A percentile compares a stretch with the other conserved stretches of the same genome.
Conservation (phyloP, 176 grass and related monocot genomes). For the Puccinellia tenuiflora region DNA sequence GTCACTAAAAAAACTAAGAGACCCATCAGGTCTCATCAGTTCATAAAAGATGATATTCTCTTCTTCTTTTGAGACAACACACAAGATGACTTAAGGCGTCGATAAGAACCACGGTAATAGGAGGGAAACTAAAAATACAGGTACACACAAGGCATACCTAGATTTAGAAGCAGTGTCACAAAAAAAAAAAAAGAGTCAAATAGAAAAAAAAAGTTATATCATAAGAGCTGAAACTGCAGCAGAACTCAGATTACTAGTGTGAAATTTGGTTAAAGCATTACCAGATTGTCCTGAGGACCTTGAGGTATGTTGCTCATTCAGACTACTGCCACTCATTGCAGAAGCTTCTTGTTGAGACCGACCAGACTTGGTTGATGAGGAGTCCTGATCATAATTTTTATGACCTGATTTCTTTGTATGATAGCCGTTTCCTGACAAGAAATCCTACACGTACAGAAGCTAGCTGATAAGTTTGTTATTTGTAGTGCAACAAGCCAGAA, state of each 20-base stretch:
- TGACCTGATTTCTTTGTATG: constrained; percentile 42
- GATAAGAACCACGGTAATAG: neutral
- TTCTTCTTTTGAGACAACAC: neutral
- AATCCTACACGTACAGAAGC: constrained; percentile 28
- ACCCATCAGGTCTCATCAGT: neutral
- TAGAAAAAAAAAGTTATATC: neutral
- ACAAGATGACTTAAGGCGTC: constrained; percentile 4
- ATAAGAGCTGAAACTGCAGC: constrained; percentile 8
- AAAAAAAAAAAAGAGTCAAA: neutral
- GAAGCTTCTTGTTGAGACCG: constrained; percentile 63
- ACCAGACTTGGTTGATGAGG: constrained; percentile 45
- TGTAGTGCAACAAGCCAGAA: constrained; percentile 7
- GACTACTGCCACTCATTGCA: constrained; percentile 55
- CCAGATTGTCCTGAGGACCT: constrained; percentile 57
- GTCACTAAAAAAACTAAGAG: neutral
- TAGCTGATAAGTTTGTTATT: constrained; percentile 23
- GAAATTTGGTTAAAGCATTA: constrained; percentile 20
- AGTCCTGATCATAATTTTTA: constrained; percentile 38
- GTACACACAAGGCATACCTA: neutral
- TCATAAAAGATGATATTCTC: neutral
- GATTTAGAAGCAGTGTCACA: neutral
- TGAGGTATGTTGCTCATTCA: constrained; percentile 44
- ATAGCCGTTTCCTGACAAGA: constrained; percentile 34
- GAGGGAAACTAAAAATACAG: neutral
- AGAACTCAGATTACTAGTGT: neutral